phyloP scores from a whole-genome alignment of 495 filamentous ascomycete species.

The Podospora pseudoanserina region DNA sequence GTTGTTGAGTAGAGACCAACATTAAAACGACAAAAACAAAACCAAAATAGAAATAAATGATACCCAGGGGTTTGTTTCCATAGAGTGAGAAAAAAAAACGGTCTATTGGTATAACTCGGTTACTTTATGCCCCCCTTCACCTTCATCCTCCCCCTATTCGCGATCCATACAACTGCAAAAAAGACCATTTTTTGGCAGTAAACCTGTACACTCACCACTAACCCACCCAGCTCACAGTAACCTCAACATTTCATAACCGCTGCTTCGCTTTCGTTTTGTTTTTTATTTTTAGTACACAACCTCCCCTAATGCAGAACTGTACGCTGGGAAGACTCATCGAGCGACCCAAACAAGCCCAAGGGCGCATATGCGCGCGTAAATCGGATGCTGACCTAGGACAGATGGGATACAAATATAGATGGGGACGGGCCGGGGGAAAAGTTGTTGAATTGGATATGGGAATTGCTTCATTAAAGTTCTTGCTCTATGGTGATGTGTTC shows the following conservation, averaged over 20 bases:
- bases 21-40: neutral
- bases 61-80: neutral
- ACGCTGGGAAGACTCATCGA: neutral
- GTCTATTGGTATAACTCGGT: conserved; percentile 2
- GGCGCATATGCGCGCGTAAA: neutral
- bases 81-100: neutral
- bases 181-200: too few relatives aligned
- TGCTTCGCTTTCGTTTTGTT: neutral
- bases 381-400: neutral
- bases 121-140: neutral
- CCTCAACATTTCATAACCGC: neutral
- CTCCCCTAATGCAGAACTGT: too few relatives aligned
- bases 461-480: conserved; percentile 30
- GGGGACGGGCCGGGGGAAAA: too few relatives aligned
- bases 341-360: neutral
- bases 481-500: conserved; percentile 56
- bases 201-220: too few relatives aligned
- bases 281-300: neutral
- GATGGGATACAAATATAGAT: neutral
- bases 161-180: too few relatives aligned
- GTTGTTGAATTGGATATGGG: conserved; percentile 8
- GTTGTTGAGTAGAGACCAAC: neutral
- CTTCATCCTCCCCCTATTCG: too few relatives aligned
- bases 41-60: conserved; percentile 6
- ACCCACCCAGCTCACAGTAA: too few relatives aligned